phyloP scores from a whole-genome alignment of 345 rosid genomes.

The Cardamine resedifolia region DNA sequence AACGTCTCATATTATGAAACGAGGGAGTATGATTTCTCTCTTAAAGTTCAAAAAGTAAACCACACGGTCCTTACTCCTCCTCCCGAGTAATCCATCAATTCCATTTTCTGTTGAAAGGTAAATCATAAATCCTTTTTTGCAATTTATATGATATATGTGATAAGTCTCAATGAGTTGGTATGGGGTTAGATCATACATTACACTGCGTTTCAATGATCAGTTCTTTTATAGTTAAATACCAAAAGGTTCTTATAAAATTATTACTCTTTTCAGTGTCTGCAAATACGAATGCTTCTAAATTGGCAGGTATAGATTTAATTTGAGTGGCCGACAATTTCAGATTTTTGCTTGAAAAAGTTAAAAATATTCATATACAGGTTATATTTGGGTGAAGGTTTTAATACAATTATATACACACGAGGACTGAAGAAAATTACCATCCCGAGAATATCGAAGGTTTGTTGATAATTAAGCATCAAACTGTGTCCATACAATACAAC shows the following conservation, averaged over 20 bases:
- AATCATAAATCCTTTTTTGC: neutral
- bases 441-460: neutral
- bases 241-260: neutral
- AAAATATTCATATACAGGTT: neutral
- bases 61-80: neutral
- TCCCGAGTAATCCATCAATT: neutral
- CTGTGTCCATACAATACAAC: neutral
- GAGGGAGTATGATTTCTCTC: neutral
- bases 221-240: neutral
- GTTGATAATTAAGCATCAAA: neutral
- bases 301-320: neutral
- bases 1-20: no score
- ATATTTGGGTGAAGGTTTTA: neutral
- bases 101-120: neutral
- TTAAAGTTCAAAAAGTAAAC: constrained; percentile 3
- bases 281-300: neutral
- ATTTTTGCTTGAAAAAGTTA: neutral
- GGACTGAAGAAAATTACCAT: neutral
- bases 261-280: neutral
- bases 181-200: neutral
- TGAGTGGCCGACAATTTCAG: neutral
- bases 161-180: neutral
- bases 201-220: neutral
- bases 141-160: neutral
- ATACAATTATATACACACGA: neutral